Evolutionary conservation across 1,139 yeast genomes (phyloP).

Genomic region (Yamadazyma membranifaciens): DNA sequence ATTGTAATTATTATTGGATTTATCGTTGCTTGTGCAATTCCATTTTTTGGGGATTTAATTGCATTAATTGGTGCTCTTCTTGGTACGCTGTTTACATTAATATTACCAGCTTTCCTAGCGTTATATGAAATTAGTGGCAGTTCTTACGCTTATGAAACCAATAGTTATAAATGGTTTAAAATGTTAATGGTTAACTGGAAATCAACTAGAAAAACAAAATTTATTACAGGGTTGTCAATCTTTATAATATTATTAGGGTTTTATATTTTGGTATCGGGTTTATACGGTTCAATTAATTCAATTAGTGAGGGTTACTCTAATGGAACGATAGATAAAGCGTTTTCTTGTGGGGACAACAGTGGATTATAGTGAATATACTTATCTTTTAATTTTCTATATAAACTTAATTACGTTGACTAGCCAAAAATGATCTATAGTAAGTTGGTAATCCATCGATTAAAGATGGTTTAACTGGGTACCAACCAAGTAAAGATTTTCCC

Average conservation of each 20-base stretch:
- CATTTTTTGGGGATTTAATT: conserved; percentile 14
- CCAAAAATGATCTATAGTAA: neutral
- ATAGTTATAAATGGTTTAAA: no score
- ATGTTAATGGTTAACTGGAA: no score
- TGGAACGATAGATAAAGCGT: conserved; percentile 10
- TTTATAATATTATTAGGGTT: conserved; percentile 4
- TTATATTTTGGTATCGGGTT: conserved; percentile 10
- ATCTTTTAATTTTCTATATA: no score
- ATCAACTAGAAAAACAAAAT: no score
- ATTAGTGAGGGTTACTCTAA: conserved; percentile 9
- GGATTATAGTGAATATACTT: conserved; percentile 1
- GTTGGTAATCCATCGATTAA: neutral
- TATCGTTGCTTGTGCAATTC: conserved; percentile 15
- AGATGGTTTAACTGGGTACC: neutral
- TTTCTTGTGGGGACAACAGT: conserved; percentile 12
- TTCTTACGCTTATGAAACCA: neutral
- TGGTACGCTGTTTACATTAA: conserved; percentile 12
- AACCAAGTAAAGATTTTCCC: neutral
- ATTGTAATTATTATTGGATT: conserved; percentile 12
- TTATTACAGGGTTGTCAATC: no score
- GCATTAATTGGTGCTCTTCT: conserved; percentile 4
- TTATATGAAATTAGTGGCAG: conserved; percentile 9
- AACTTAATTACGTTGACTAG: conserved; percentile 4
- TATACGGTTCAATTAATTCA: conserved; percentile 11
- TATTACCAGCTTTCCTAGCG: conserved; percentile 14